These are phyloP conservation scores for Fragosphaeria purpurea DNA, from an alignment of 2,329 filamentous ascomycete genomes.

Conservation along the genomic window DNA sequence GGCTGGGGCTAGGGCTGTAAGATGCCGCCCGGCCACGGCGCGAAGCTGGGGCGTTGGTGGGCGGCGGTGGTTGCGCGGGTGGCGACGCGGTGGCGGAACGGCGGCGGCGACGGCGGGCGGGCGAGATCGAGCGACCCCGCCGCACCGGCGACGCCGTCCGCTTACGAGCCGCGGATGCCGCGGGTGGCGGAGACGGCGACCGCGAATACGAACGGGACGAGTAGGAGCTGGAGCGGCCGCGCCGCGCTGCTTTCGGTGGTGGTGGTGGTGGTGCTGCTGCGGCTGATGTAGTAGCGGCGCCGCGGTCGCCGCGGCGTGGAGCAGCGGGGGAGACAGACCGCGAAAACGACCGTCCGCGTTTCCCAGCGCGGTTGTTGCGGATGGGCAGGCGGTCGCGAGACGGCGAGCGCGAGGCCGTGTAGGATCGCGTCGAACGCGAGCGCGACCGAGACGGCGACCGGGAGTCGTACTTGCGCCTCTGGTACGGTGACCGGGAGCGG, in stretches of 20 bases:
- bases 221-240: slow-evolving; percentile 18
- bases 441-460: slow-evolving; percentile 17
- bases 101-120: neutral
- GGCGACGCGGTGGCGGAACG: neutral
- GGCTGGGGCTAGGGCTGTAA: neutral
- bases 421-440: neutral
- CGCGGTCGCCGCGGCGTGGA: neutral
- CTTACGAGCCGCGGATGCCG: neutral
- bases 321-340: neutral
- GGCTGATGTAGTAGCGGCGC: no score
- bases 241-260: neutral
- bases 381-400: neutral
- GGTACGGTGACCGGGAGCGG: slow-evolving; percentile 21
- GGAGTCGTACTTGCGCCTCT: slow-evolving; percentile 8
- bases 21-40: neutral
- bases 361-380: slow-evolving; percentile 4
- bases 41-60: neutral
- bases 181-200: slow-evolving; percentile 1
- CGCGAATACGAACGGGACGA: slow-evolving; percentile 19
- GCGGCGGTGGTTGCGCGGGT: neutral
- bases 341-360: slow-evolving; percentile 1
- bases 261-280: neutral
- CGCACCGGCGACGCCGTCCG: neutral
- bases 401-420: slow-evolving; percentile 1
- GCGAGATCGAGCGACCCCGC: neutral